Conservation (phyloP, 1,284 basidiomycete genomes). For the Trametes pubescens region DNA sequence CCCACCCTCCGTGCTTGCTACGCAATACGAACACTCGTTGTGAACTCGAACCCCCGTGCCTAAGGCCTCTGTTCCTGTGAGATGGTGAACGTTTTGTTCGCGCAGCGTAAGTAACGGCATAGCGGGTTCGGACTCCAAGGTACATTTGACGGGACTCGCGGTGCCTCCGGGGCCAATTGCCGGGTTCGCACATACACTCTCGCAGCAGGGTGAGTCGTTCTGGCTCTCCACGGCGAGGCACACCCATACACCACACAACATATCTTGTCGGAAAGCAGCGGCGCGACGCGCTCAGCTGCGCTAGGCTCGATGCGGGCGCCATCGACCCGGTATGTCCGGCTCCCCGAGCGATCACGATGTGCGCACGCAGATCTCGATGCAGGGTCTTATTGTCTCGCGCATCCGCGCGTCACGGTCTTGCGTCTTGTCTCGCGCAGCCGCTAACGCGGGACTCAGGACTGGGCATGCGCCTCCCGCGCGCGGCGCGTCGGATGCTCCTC, state of each 20-base stretch:
- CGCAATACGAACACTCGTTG: slow-evolving; percentile 24
- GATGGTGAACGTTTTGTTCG: no score
- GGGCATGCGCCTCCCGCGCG: not conserved
- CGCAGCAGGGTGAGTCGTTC: no score
- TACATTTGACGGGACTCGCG: not conserved
- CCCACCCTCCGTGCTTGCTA: slow-evolving; percentile 19
- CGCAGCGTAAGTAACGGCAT: no score
- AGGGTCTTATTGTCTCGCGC: slow-evolving; percentile 18
- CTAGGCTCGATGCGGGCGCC: not conserved
- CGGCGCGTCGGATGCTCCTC: slow-evolving; percentile 2
- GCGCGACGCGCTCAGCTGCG: not conserved
- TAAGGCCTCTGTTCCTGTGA: not conserved
- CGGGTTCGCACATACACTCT: no score
- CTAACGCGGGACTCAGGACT: not conserved
- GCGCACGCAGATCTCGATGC: slow-evolving; percentile 10
- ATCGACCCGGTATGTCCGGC: slow-evolving; percentile 8
- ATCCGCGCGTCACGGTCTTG: slow-evolving; percentile 15
- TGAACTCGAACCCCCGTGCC: not conserved
- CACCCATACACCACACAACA: no score
- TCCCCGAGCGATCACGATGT: slow-evolving; percentile 5
- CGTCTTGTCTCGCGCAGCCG: slow-evolving; percentile 1
- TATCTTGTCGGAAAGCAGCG: not conserved
- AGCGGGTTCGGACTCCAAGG: no score
- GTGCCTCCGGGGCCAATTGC: no score
- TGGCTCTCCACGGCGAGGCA: no score